These are phyloP conservation scores for Verticillium dahliae DNA, from an alignment of 2,329 filamentous ascomycete genomes.

Conservation along the genomic window DNA sequence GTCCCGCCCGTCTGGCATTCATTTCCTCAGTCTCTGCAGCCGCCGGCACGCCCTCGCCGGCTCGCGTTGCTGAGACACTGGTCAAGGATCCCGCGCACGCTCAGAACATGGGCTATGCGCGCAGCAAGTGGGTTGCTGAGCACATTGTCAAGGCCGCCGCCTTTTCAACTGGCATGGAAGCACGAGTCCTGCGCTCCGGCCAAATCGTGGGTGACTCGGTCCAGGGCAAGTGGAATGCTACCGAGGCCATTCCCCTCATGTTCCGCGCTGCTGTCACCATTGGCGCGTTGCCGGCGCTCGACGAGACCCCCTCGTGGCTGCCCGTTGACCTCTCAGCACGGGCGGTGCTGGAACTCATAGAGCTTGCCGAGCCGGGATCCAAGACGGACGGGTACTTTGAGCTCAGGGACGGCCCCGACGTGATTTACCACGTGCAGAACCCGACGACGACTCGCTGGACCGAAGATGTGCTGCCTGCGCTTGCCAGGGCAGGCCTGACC, in stretches of 20 bases:
- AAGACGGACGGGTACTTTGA: slow-evolving; percentile 7
- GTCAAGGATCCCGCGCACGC: slow-evolving; percentile 28
- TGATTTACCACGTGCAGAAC: slow-evolving; percentile 49
- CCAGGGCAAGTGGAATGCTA: slow-evolving; percentile 40
- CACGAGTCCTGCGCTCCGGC: slow-evolving; percentile 30
- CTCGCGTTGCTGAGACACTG: slow-evolving; percentile 26
- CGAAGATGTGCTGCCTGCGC: slow-evolving; percentile 41
- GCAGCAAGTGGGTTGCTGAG: slow-evolving; percentile 42
- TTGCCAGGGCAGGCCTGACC: slow-evolving; percentile 35
- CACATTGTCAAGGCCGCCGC: slow-evolving; percentile 29
- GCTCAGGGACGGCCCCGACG: slow-evolving; percentile 10
- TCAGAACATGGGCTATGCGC: slow-evolving; percentile 43
- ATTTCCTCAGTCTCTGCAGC: slow-evolving; percentile 37
- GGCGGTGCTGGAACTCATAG: slow-evolving; percentile 24
- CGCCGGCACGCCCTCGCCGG: slow-evolving; percentile 27
- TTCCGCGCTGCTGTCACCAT: slow-evolving; percentile 37
- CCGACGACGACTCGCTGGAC: slow-evolving; percentile 42
- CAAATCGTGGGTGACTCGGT: slow-evolving; percentile 41
- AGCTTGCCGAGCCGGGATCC: slow-evolving; percentile 8
- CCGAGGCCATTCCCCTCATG: slow-evolving; percentile 42
- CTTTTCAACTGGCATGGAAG: slow-evolving; percentile 20
- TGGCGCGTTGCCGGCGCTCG: slow-evolving; percentile 35
- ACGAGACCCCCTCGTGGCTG: slow-evolving; percentile 32
- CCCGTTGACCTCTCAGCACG: slow-evolving; percentile 28
- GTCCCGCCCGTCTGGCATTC: slow-evolving; percentile 33